Evolutionary conservation across 306 rosid species (phyloP).

Genomic region (Cicer judaicum): DNA sequence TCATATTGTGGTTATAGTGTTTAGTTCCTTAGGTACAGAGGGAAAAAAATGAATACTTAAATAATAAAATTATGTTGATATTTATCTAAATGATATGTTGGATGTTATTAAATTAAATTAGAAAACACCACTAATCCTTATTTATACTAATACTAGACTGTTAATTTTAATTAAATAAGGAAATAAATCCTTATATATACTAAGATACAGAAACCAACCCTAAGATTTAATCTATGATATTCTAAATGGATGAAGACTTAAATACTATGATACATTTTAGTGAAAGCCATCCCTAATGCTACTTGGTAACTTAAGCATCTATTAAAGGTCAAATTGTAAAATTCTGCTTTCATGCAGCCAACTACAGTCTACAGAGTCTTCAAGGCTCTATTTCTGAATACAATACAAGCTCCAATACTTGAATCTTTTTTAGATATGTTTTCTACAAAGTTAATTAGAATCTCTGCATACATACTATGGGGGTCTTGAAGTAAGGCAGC

Average conservation of each 20-base stretch:
- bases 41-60: background rate
- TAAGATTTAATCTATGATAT: background rate
- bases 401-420: slow-evolving; percentile 14
- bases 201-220: background rate
- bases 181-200: background rate
- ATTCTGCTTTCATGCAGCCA: background rate
- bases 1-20: background rate
- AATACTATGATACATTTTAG: background rate
- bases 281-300: background rate
- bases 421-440: background rate
- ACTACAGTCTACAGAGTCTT: background rate
- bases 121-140: background rate
- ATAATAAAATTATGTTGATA: background rate
- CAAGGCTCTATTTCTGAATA: slow-evolving; percentile 11
- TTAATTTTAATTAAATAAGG: background rate
- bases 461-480: background rate
- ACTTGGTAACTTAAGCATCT: background rate
- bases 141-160: background rate
- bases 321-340: background rate
- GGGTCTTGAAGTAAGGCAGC: background rate
- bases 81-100: background rate
- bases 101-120: background rate
- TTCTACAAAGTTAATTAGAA: background rate
- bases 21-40: background rate
- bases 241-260: background rate